These are phyloP conservation scores for Canavalia ensiformis DNA, from an alignment of 306 rosid genomes.

Conservation along the genomic window DNA sequence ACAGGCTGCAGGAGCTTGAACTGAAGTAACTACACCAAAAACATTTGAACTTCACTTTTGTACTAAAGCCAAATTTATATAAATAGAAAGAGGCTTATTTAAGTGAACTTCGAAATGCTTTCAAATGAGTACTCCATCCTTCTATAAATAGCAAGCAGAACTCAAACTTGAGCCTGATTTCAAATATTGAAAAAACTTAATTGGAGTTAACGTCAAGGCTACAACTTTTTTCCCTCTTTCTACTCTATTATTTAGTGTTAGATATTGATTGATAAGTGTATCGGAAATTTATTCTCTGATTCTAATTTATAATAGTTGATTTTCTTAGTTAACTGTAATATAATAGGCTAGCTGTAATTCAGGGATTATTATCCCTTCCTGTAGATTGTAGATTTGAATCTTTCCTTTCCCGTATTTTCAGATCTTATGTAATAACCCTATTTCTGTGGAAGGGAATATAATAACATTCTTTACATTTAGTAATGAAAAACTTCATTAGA, in stretches of 20 bases:
- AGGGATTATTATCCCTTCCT: too few species aligned
- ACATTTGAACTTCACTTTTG: neutral
- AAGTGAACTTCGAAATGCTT: neutral
- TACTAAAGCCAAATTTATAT: neutral
- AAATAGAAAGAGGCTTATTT: neutral
- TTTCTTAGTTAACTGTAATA: too few species aligned
- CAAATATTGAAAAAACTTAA: neutral
- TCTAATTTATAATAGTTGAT: too few species aligned
- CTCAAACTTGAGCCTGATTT: neutral
- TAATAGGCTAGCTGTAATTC: too few species aligned
- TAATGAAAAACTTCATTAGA: neutral
- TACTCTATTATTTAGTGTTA: neutral
- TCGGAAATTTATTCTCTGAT: too few species aligned
- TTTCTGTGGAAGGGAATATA: too few species aligned
- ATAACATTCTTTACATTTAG: neutral
- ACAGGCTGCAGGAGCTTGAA: conserved; percentile 4
- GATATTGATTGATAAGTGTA: too few species aligned
- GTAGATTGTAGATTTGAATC: too few species aligned
- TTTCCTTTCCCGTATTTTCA: too few species aligned
- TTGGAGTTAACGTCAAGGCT: neutral
- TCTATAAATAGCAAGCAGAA: neutral
- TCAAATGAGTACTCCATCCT: conserved; percentile 14
- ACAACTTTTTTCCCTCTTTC: neutral
- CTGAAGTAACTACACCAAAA: conserved; percentile 17
- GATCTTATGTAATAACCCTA: too few species aligned